Evolutionary conservation across 805 yeast species (phyloP), one percentile per base, ranked within the genome.

Genomic region (Pichia manshurica): DNA sequence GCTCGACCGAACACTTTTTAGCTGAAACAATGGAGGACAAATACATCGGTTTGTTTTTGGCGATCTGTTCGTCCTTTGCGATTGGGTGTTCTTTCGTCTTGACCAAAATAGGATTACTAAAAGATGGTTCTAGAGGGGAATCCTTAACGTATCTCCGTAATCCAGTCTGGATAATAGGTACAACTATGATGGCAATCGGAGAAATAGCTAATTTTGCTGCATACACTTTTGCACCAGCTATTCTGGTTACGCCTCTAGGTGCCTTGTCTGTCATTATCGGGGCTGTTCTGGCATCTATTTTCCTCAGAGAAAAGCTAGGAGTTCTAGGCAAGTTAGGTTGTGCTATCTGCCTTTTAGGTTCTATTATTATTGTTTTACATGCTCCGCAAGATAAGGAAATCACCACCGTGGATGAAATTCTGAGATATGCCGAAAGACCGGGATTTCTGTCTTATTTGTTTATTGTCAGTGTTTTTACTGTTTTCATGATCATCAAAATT

Each of bases 121-220:
- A 74, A 38, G 80, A 79, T 48, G 87, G 87, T 2, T 71, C 75
- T 32, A 76, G 73, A 21, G 87, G 83, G 25, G 85, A 85, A 50
- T 88, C 89, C n/a, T 80, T 73, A 60, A 81, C 84, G 57, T 88
- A 88, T 61, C 69, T 88, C 53, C 80, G 76, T 55, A 87, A 85
- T 63, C 96, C 96, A 12, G 77, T 87, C 34, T 88, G 96, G 96
- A 86, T 95, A 87, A 86, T 91, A 0, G 96, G 96, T 12, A 89
- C 89, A 75, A 59, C 81, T 28, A 81, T 95, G 42, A 82, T 88
- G 96, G 95, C 93, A 2, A 67, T 88, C 20, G 96, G 96, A 5
- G 96, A 88, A 62, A 68, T 88, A 36, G 96, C 96, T 49, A 88
- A 88, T 62, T 88, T 88, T 62, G 96, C 96, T 3, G 96, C 96